These are phyloP conservation scores for Penicillium psychrosexuale DNA, from an alignment of 2,329 filamentous ascomycete genomes.

Conservation along the genomic window DNA sequence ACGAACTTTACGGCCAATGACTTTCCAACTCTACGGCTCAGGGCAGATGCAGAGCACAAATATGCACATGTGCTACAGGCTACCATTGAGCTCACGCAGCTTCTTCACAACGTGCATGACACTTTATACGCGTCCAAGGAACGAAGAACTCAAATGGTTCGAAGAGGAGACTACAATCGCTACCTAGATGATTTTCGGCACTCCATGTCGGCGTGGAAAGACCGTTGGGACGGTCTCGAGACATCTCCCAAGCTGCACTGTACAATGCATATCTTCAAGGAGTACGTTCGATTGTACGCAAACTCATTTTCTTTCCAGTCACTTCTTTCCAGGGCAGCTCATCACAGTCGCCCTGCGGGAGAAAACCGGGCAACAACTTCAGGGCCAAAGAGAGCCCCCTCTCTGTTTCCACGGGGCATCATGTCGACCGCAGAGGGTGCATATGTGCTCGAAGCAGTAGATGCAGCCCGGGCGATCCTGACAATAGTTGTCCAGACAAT, in stretches of 20 bases:
- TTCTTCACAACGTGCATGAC: conserved; percentile 5
- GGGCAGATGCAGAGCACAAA: conserved; percentile 1
- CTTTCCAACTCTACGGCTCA: conserved; percentile 9
- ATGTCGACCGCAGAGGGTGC: conserved; percentile 16
- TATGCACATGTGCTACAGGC: conserved; percentile 7
- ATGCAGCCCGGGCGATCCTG: conserved; percentile 14
- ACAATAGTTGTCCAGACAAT: conserved; percentile 4
- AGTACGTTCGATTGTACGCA: conserved; percentile 15
- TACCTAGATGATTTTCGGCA: conserved; percentile 6
- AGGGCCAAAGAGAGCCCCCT: no score
- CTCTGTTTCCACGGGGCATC: conserved; percentile 15
- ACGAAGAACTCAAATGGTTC: conserved; percentile 2
- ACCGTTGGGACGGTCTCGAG: not conserved
- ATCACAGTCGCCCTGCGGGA: no score
- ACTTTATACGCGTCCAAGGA: conserved; percentile 9
- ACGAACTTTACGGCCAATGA: conserved; percentile 16
- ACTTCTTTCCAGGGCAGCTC: conserved; percentile 2
- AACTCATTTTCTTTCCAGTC: conserved; percentile 19
- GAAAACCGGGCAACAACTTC: no score
- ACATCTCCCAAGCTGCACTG: conserved; percentile 1
- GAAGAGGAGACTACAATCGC: conserved; percentile 5
- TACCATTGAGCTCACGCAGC: conserved; percentile 4
- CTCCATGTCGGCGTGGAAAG: conserved; percentile 1
- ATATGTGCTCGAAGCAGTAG: conserved; percentile 17
- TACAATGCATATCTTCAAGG: conserved; percentile 1